Percentiles rank a stretch among this genome's conserved stretches.
phyloP scores from a whole-genome alignment of 306 rosid genomes.

The Betula pendula region DNA sequence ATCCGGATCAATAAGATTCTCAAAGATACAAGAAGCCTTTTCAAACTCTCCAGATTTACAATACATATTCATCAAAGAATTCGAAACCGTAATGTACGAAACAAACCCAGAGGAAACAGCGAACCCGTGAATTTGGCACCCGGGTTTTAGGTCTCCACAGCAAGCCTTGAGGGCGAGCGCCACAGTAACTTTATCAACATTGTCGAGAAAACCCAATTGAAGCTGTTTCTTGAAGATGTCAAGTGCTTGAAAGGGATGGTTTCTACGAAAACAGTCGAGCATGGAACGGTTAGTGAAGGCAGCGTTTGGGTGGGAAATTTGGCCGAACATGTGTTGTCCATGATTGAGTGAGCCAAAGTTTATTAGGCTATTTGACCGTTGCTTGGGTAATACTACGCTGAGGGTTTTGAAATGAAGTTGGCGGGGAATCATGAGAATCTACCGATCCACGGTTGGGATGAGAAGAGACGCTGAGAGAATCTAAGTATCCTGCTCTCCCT shows the following conservation, averaged over 20 bases:
- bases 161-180: constrained; percentile 79
- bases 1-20: constrained; percentile 52
- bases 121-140: constrained; percentile 63
- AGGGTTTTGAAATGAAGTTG: constrained; percentile 38
- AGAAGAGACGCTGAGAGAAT: no score
- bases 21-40: constrained; percentile 50
- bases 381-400: constrained; percentile 8
- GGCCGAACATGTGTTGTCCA: constrained; percentile 49
- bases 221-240: constrained; percentile 43
- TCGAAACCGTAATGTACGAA: constrained; percentile 46
- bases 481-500: no score
- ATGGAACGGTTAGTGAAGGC: constrained; percentile 48
- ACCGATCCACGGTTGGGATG: no score
- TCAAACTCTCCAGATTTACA: constrained; percentile 52
- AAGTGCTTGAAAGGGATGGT: constrained; percentile 54
- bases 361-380: not conserved
- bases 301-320: constrained; percentile 47
- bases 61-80: constrained; percentile 86
- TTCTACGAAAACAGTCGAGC: constrained; percentile 40
- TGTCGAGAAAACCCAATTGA: constrained; percentile 28
- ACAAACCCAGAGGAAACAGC: constrained; percentile 50
- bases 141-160: constrained; percentile 47
- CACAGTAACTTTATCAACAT: constrained; percentile 48
- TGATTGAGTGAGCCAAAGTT: constrained; percentile 29
- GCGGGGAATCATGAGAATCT: constrained; percentile 50